phyloP scores from a whole-genome alignment of 2,329 filamentous ascomycete species.

The Penicillium decumbens region DNA sequence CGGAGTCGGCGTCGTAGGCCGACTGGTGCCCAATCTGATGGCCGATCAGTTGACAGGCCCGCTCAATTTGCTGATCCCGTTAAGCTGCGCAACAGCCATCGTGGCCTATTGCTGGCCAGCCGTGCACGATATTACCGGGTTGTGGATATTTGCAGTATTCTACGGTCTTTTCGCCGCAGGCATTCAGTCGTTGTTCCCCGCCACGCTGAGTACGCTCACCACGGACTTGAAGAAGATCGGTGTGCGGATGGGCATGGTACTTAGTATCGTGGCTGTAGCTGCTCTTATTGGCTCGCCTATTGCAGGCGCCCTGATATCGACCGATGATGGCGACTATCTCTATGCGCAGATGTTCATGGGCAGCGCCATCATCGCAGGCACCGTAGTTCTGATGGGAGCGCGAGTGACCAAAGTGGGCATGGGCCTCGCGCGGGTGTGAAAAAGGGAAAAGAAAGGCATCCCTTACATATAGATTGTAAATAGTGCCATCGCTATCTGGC shows the following conservation, averaged over 20 bases:
- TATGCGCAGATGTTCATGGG: constrained; percentile 53
- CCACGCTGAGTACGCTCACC: constrained; percentile 54
- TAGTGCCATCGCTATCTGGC: not conserved
- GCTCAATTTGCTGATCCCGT: constrained; percentile 58
- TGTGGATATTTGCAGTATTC: constrained; percentile 60
- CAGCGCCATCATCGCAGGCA: constrained; percentile 42
- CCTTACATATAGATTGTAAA: constrained; percentile 7
- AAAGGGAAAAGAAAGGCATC: not conserved
- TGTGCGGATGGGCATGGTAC: constrained; percentile 55
- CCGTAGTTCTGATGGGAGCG: constrained; percentile 40
- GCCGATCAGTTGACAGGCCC: constrained; percentile 56
- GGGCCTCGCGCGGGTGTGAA: constrained; percentile 34
- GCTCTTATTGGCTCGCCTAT: constrained; percentile 54
- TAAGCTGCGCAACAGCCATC: constrained; percentile 40
- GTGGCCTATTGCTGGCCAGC: constrained; percentile 56
- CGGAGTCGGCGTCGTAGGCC: constrained; percentile 55
- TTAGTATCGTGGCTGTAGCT: constrained; percentile 52
- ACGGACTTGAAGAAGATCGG: constrained; percentile 51
- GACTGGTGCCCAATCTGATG: constrained; percentile 55
- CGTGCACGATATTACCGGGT: constrained; percentile 46
- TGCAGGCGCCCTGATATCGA: constrained; percentile 50
- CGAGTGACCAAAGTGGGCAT: constrained; percentile 34
- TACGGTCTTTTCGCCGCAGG: constrained; percentile 62
- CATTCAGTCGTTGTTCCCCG: constrained; percentile 64
- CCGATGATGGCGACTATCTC: constrained; percentile 44